phyloP scores from a whole-genome alignment of 257 asterid species.

The Coffea canephora region DNA sequence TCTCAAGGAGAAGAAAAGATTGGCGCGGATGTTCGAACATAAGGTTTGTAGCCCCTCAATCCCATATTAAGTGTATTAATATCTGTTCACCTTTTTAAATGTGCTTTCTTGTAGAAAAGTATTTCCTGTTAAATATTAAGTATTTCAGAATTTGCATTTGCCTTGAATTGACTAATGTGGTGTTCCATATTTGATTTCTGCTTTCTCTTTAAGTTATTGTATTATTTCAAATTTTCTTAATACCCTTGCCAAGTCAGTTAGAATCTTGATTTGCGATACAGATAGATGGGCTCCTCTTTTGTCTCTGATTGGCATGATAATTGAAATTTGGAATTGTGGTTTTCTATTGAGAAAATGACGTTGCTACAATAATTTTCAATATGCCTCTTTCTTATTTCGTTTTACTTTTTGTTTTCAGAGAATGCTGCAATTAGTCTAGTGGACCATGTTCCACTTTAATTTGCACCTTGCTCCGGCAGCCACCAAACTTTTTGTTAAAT shows the following conservation, averaged over 20 bases:
- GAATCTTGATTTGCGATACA: background rate
- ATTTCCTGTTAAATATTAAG: background rate
- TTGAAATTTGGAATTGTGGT: background rate
- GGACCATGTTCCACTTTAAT: background rate
- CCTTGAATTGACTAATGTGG: background rate
- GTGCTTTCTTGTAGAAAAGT: background rate
- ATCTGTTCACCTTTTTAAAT: background rate
- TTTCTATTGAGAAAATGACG: background rate
- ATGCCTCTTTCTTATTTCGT: background rate
- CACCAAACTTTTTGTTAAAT: background rate
- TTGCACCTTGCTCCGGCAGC: background rate
- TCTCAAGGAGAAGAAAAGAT: constrained; percentile 63
- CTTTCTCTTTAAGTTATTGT: background rate
- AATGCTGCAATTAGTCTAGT: too few species aligned
- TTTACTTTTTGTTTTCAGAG: too few species aligned
- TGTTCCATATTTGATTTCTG: background rate
- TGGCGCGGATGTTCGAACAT: constrained; percentile 54
- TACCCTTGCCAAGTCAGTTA: background rate
- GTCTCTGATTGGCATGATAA: background rate
- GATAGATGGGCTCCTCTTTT: background rate
- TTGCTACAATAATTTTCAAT: background rate
- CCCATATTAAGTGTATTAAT: background rate
- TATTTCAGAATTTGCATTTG: background rate
- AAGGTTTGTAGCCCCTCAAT: constrained; percentile 38
- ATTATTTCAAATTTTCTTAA: background rate